Conservation (phyloP, 306 rosid species). For the Adenanthera pavonina region DNA sequence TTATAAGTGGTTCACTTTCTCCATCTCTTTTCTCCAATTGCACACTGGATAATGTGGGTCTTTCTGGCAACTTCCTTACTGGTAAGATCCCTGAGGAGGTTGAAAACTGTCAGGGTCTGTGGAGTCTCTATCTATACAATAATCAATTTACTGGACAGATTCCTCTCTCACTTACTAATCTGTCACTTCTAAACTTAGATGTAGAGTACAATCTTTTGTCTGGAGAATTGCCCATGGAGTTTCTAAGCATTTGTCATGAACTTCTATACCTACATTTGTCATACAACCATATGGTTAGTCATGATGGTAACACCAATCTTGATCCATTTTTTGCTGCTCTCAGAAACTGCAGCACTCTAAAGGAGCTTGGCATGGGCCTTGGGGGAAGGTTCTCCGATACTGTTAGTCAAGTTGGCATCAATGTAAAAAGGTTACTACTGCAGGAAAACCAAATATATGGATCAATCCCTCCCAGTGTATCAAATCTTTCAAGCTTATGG, state of each 20-base stretch:
- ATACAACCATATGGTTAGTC: conserved; percentile 58
- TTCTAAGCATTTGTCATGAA: conserved; percentile 41
- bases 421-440: conserved; percentile 37
- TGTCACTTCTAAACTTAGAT: conserved; percentile 49
- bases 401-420: conserved; percentile 39
- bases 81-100: conserved; percentile 65
- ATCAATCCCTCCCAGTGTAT: conserved; percentile 58
- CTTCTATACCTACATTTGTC: conserved; percentile 65
- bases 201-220: conserved; percentile 59
- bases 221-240: conserved; percentile 60
- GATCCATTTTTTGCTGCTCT: conserved; percentile 64
- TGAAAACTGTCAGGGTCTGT: conserved; percentile 61
- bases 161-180: conserved; percentile 55
- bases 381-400: conserved; percentile 63
- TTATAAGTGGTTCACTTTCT: conserved; percentile 54
- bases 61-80: conserved; percentile 55
- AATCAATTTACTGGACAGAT: conserved; percentile 64
- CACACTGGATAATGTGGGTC: conserved; percentile 51
- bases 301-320: conserved; percentile 63
- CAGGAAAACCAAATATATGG: conserved; percentile 71
- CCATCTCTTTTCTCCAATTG: conserved; percentile 68
- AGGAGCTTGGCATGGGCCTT: conserved; percentile 75
- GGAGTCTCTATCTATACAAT: conserved; percentile 66
- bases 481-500: conserved; percentile 52
- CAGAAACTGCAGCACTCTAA: conserved; percentile 50